phyloP scores from a whole-genome alignment of 352 stramenopile genomes.

The Peronospora destructor region DNA sequence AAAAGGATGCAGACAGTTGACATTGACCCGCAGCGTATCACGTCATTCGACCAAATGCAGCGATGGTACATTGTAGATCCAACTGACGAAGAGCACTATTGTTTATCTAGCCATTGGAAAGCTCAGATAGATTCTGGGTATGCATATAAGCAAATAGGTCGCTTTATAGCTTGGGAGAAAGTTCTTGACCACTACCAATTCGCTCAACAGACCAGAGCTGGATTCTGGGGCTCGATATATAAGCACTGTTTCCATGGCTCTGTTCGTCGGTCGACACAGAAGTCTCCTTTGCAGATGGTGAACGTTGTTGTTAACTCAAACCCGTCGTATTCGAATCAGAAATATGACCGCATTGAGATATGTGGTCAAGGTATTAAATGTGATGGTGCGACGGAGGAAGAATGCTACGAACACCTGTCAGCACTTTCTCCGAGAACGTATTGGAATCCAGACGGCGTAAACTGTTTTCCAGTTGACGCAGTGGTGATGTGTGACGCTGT shows the following conservation, averaged over 20 bases:
- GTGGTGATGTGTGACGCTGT: constrained; percentile 22
- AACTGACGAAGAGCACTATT: constrained; percentile 20
- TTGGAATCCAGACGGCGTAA: constrained; percentile 13
- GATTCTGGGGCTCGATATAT: constrained; percentile 14
- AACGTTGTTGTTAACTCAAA: constrained; percentile 22
- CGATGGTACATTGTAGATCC: constrained; percentile 20
- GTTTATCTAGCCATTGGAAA: constrained; percentile 10
- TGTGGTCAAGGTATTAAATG: constrained; percentile 7
- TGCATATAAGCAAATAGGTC: constrained; percentile 16
- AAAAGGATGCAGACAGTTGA: constrained; percentile 3
- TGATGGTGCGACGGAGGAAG: constrained; percentile 4
- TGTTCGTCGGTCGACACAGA: constrained; percentile 10
- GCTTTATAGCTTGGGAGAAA: constrained; percentile 10
- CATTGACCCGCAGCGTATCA: not conserved
- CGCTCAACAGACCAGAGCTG: constrained; percentile 12
- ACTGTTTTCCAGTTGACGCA: constrained; percentile 17
- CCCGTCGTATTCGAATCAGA: constrained; percentile 20
- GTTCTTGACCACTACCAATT: constrained; percentile 9
- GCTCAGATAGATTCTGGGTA: constrained; percentile 21
- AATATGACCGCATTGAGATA: constrained; percentile 24
- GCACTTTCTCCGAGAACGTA: constrained; percentile 8
- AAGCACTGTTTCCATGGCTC: constrained; percentile 18
- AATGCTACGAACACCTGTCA: constrained; percentile 15
- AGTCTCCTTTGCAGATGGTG: constrained; percentile 16
- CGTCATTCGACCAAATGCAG: constrained; percentile 17